Conservation (phyloP, 805 yeast genomes). For the Monosporozyma yasuniensis region DNA sequence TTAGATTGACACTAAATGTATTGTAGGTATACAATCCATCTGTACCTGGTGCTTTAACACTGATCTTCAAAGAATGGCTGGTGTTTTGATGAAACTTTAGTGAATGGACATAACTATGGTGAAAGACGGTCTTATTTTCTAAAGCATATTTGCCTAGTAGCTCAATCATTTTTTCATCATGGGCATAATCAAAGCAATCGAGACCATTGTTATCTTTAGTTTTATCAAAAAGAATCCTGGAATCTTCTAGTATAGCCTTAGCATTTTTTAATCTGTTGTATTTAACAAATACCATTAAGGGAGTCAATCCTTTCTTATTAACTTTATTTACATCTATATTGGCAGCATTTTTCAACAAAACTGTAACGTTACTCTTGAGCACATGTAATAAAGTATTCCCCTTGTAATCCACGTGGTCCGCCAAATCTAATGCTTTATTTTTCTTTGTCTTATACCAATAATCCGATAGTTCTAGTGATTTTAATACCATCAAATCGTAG, state of each 20-base stretch:
- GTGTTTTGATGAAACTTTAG: slow-evolving; percentile 13
- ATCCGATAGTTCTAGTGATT: slow-evolving; percentile 37
- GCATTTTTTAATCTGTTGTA: slow-evolving; percentile 60
- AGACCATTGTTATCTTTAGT: slow-evolving; percentile 24
- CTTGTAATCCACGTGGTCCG: slow-evolving; percentile 59
- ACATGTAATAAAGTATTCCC: slow-evolving; percentile 77
- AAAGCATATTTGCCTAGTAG: slow-evolving; percentile 12
- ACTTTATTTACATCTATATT: slow-evolving; percentile 47
- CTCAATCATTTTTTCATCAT: slow-evolving; percentile 21
- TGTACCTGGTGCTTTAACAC: neutral
- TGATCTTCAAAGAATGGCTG: slow-evolving; percentile 8
- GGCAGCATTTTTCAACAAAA: slow-evolving; percentile 25
- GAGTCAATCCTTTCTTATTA: slow-evolving; percentile 53
- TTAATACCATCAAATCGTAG: slow-evolving; percentile 42
- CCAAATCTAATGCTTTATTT: slow-evolving; percentile 33
- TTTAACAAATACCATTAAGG: slow-evolving; percentile 61
- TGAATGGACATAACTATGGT: slow-evolving; percentile 12
- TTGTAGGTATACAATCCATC: neutral
- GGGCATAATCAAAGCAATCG: slow-evolving; percentile 40
- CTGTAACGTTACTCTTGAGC: slow-evolving; percentile 41
- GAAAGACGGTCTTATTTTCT: slow-evolving; percentile 6
- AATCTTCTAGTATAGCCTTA: slow-evolving; percentile 38
- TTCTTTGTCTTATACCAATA: slow-evolving; percentile 33
- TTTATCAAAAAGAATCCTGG: slow-evolving; percentile 36
- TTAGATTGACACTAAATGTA: slow-evolving; percentile 7